A percentile compares a stretch with the other conserved stretches of the same genome.
Conservation (phyloP, 2,329 filamentous ascomycete genomes). For the Fusarium dimerum region DNA sequence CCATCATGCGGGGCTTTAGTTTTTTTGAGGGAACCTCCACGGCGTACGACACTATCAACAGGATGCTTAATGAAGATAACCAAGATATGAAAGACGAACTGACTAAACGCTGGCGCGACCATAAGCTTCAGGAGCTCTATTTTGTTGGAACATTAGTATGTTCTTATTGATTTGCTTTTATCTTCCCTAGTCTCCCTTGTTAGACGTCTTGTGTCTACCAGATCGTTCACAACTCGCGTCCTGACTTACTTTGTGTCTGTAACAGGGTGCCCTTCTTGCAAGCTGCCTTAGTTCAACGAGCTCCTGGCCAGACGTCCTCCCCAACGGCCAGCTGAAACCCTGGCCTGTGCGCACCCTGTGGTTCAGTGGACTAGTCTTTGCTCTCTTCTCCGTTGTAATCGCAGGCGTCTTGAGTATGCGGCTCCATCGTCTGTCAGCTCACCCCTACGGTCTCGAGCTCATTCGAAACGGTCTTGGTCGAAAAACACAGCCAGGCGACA, state of each 20-base stretch:
- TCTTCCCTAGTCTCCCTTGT: too few species aligned
- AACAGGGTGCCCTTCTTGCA: conserved; percentile 9
- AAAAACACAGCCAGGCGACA: not conserved
- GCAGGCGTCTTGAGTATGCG: conserved; percentile 11
- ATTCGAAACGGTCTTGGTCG: conserved; percentile 4
- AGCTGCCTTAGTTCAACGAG: conserved; percentile 10
- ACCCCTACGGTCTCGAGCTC: conserved; percentile 3
- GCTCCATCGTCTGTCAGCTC: conserved; percentile 7
- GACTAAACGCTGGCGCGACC: conserved; percentile 11
- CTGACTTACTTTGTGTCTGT: too few species aligned
- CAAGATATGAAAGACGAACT: conserved; percentile 2
- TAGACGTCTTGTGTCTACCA: too few species aligned
- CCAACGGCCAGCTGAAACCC: conserved; percentile 6
- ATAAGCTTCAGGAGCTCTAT: conserved; percentile 7
- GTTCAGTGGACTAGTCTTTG: conserved; percentile 7
- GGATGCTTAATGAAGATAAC: conserved; percentile 9
- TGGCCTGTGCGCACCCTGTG: conserved; percentile 6
- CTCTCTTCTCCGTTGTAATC: conserved; percentile 7
- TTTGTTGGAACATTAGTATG: conserved; percentile 13
- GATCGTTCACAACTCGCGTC: too few species aligned
- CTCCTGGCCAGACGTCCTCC: conserved; percentile 8
- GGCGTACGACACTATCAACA: conserved; percentile 5
- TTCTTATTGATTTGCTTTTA: not conserved
- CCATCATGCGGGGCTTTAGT: conserved; percentile 1
- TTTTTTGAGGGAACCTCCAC: conserved; percentile 3